These are phyloP conservation scores for Annona squamosa DNA, from an alignment of 164 flowering plant species.

Conservation along the genomic window DNA sequence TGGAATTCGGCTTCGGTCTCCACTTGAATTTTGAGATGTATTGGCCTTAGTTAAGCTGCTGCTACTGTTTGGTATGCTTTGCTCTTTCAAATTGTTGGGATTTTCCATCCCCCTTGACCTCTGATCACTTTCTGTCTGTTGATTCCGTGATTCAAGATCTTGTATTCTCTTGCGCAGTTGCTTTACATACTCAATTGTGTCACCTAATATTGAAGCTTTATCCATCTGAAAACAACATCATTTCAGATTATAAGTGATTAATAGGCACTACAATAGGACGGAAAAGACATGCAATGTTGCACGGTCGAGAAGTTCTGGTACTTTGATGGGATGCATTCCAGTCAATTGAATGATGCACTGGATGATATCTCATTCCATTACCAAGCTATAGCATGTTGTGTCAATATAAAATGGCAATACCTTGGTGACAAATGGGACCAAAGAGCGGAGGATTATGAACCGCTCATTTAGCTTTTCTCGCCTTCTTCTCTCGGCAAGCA, in stretches of 20 bases:
- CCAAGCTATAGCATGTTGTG: background rate
- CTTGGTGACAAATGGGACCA: conserved; percentile 21
- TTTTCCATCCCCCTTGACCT: conserved; percentile 16
- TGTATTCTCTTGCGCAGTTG: conserved; percentile 63
- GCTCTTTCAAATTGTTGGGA: conserved; percentile 21
- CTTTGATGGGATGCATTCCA: background rate
- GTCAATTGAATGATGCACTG: too few species aligned
- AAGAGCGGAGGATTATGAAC: conserved; percentile 16
- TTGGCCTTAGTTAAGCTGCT: background rate
- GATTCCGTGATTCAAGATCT: conserved; percentile 58
- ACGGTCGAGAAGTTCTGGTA: background rate
- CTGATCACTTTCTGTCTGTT: conserved; percentile 33
- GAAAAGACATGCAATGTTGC: background rate
- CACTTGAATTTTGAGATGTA: background rate
- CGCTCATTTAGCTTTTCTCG: conserved; percentile 21
- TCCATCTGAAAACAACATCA: conserved; percentile 48
- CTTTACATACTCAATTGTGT: conserved; percentile 91
- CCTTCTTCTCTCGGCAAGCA: conserved; percentile 15
- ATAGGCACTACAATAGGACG: background rate
- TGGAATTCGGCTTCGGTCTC: conserved; percentile 9
- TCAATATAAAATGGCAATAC: background rate
- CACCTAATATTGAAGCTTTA: conserved; percentile 91
- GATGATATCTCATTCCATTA: background rate
- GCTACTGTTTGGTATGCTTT: conserved; percentile 13
- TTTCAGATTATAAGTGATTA: background rate